Conservation (phyloP, 257 asterid species). For the Agastache rugosa region DNA sequence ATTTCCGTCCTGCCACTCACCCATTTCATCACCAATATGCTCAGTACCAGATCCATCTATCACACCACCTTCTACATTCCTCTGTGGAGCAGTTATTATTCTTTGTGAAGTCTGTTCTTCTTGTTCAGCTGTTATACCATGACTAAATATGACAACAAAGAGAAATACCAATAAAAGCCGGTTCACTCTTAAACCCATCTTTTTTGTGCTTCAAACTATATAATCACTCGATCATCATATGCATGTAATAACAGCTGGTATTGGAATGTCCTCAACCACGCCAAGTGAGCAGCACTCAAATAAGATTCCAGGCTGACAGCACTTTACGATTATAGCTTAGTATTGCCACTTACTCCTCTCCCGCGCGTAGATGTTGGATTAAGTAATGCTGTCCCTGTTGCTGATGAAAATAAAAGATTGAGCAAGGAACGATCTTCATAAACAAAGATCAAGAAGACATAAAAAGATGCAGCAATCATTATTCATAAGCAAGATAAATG, state of each 20-base stretch:
- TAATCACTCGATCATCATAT: conserved; percentile 27
- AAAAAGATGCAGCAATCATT: conserved; percentile 16
- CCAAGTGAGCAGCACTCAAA: conserved; percentile 29
- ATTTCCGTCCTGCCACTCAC: conserved; percentile 53
- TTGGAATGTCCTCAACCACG: conserved; percentile 20
- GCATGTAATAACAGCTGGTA: conserved; percentile 13
- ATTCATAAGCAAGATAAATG: not conserved
- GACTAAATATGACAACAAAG: conserved; percentile 44
- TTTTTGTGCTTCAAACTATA: conserved; percentile 25
- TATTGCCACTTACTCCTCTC: conserved; percentile 22
- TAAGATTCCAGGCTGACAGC: conserved; percentile 22
- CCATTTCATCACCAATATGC: conserved; percentile 49
- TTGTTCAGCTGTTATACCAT: conserved; percentile 45
- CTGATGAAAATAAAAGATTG: conserved; percentile 23
- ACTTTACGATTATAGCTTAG: conserved; percentile 27
- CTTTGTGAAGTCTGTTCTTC: conserved; percentile 50
- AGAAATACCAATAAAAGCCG: conserved; percentile 49
- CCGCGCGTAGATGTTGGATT: conserved; percentile 21
- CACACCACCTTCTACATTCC: conserved; percentile 62
- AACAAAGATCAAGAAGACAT: conserved; percentile 19
- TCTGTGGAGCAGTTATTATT: conserved; percentile 72
- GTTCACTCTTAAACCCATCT: conserved; percentile 52
- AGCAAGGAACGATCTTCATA: conserved; percentile 14
- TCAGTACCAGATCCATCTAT: conserved; percentile 93
- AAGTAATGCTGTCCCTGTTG: conserved; percentile 25